These are phyloP conservation scores for Gracilaria domingensis DNA, from an alignment of 23 red algal species.

Conservation along the genomic window DNA sequence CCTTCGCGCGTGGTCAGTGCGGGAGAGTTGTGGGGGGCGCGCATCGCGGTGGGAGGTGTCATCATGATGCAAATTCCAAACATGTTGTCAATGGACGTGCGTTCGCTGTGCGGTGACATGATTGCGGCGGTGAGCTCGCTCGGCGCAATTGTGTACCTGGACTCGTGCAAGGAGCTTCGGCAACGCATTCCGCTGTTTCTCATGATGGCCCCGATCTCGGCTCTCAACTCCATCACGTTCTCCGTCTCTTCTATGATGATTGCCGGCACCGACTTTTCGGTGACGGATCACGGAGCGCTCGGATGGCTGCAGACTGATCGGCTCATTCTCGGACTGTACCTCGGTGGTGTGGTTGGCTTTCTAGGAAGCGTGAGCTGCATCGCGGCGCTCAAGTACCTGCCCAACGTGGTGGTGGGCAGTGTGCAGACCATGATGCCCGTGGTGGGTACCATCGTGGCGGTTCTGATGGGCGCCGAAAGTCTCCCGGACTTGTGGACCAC, in stretches of 20 bases:
- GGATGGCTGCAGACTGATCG: constrained; percentile 58
- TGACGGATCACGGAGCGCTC: constrained; percentile 67
- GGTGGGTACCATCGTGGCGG: constrained; percentile 52
- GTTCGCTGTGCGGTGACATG: constrained; percentile 40
- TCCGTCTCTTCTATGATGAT: constrained; percentile 53
- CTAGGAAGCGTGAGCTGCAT: constrained; percentile 65
- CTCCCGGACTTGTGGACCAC: constrained; percentile 69
- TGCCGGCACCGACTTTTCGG: constrained; percentile 63
- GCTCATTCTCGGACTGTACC: constrained; percentile 56
- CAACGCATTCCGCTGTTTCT: constrained; percentile 68
- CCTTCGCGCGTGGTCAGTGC: constrained; percentile 5
- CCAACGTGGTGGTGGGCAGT: constrained; percentile 56
- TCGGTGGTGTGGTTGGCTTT: constrained; percentile 67
- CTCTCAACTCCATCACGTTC: constrained; percentile 42
- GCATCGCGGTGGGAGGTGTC: constrained; percentile 24
- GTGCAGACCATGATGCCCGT: constrained; percentile 74
- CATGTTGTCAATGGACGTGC: constrained; percentile 9
- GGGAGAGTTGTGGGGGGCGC: constrained; percentile 44
- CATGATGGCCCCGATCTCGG: constrained; percentile 64
- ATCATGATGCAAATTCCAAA: constrained; percentile 47
- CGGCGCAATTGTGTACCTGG: constrained; percentile 53
- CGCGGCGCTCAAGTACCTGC: constrained; percentile 68
- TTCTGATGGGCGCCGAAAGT: constrained; percentile 42
- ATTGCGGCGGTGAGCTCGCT: constrained; percentile 43
- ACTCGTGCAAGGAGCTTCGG: constrained; percentile 43